These are phyloP conservation scores for Erythrophleum fordii DNA, from an alignment of 306 rosid species.

Conservation along the genomic window DNA sequence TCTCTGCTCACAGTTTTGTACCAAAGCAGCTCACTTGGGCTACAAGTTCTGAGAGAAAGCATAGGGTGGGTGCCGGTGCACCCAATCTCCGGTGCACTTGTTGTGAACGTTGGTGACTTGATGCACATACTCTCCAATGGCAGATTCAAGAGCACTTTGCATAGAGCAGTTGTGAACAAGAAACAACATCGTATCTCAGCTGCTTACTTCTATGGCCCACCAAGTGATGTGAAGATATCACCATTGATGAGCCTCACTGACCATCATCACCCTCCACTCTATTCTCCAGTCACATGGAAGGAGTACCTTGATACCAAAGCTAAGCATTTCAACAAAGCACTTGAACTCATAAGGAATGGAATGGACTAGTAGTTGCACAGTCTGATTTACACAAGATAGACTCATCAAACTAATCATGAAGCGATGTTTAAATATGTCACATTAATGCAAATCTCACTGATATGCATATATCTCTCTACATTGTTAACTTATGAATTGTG, in stretches of 20 bases:
- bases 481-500: too few species aligned
- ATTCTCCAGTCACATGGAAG: slow-evolving; percentile 48
- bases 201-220: slow-evolving; percentile 58
- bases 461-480: too few species aligned
- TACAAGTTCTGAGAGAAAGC: slow-evolving; percentile 39
- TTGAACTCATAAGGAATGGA: slow-evolving; percentile 30
- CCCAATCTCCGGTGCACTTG: slow-evolving; percentile 44
- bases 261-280: slow-evolving; percentile 42
- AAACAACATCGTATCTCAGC: slow-evolving; percentile 37
- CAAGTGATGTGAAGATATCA: slow-evolving; percentile 35
- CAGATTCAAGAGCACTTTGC: slow-evolving; percentile 40
- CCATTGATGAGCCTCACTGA: slow-evolving; percentile 39
- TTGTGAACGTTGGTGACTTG: slow-evolving; percentile 55
- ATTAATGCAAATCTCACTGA: too few species aligned
- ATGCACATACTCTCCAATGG: slow-evolving; percentile 58
- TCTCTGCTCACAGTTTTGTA: slow-evolving; percentile 53
- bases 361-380: too few species aligned
- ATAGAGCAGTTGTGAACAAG: slow-evolving; percentile 51
- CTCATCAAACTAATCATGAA: too few species aligned
- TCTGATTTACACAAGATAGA: too few species aligned
- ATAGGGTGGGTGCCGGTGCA: slow-evolving; percentile 53
- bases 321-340: slow-evolving; percentile 40
- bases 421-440: too few species aligned
- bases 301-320: slow-evolving; percentile 52
- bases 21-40: slow-evolving; percentile 44